Conservation (phyloP, 106 monocot species). For the Acorus gramineus region DNA sequence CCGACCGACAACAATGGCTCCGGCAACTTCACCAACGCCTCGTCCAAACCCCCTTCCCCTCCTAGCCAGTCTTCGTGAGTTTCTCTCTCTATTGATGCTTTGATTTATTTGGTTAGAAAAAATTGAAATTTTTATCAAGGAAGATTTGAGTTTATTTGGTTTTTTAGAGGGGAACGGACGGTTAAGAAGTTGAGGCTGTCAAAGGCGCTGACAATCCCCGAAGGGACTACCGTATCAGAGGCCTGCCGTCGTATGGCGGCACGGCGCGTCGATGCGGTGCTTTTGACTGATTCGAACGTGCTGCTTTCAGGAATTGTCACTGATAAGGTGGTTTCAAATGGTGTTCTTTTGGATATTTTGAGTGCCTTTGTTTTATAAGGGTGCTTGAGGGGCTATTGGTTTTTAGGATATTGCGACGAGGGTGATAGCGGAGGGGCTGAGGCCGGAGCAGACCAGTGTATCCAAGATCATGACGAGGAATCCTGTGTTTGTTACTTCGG, state of each 20-base stretch:
- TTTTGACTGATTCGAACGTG: slow-evolving; percentile 75
- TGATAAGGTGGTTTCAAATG: slow-evolving; percentile 55
- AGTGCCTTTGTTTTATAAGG: too few relatives aligned
- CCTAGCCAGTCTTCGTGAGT: slow-evolving; percentile 48
- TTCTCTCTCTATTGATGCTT: too few relatives aligned
- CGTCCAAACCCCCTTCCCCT: slow-evolving; percentile 50
- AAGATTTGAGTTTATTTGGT: slow-evolving; percentile 2
- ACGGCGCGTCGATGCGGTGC: slow-evolving; percentile 64
- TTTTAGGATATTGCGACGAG: slow-evolving; percentile 76
- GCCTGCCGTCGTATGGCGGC: slow-evolving; percentile 86
- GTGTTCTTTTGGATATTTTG: not conserved
- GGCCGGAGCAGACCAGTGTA: slow-evolving; percentile 66
- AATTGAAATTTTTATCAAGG: not conserved
- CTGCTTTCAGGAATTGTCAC: slow-evolving; percentile 90
- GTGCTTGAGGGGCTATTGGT: too few relatives aligned
- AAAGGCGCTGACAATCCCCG: slow-evolving; percentile 83
- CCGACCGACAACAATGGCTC: slow-evolving; percentile 24
- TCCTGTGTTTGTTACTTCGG: slow-evolving; percentile 65
- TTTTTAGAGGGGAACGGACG: slow-evolving; percentile 60
- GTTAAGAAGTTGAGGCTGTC: slow-evolving; percentile 85
- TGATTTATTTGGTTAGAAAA: not conserved
- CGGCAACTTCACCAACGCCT: slow-evolving; percentile 13
- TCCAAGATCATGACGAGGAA: slow-evolving; percentile 97
- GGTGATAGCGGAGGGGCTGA: slow-evolving; percentile 79
- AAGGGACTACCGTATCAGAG: slow-evolving; percentile 71